Evolutionary conservation across 768 basidiomycete genomes (phyloP).

Genomic region (Floccularia luteovirens): DNA sequence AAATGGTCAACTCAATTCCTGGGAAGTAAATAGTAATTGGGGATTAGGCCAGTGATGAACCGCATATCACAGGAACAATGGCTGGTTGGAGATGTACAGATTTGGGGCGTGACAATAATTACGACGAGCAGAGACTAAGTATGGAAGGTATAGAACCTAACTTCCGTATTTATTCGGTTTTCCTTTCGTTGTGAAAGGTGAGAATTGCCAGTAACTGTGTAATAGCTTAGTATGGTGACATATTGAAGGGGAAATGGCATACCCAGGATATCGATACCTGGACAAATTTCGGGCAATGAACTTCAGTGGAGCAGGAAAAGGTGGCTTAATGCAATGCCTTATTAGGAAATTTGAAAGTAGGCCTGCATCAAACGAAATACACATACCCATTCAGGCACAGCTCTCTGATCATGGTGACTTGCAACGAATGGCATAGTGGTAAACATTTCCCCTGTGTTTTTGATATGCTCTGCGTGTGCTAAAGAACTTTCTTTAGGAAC

Average conservation of each 20-base stretch:
- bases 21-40: no score
- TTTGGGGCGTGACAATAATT: no score
- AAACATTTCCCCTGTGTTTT: background rate
- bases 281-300: background rate
- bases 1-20: no score
- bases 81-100: no score
- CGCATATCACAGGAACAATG: no score
- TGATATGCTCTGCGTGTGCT: background rate
- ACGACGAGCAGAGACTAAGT: no score
- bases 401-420: constrained; percentile 1
- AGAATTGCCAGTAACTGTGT: background rate
- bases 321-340: background rate
- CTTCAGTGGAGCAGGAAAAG: background rate
- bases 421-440: constrained; percentile 2
- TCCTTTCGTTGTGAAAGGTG: background rate
- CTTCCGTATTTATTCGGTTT: no score
- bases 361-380: background rate
- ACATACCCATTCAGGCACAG: constrained; percentile 6
- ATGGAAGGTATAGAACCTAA: no score
- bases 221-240: background rate
- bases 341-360: background rate
- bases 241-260: background rate
- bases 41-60: no score
- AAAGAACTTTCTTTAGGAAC: background rate
- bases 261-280: background rate